phyloP scores from a whole-genome alignment of 1,284 basidiomycete genomes.

The Marasmius fiardii region DNA sequence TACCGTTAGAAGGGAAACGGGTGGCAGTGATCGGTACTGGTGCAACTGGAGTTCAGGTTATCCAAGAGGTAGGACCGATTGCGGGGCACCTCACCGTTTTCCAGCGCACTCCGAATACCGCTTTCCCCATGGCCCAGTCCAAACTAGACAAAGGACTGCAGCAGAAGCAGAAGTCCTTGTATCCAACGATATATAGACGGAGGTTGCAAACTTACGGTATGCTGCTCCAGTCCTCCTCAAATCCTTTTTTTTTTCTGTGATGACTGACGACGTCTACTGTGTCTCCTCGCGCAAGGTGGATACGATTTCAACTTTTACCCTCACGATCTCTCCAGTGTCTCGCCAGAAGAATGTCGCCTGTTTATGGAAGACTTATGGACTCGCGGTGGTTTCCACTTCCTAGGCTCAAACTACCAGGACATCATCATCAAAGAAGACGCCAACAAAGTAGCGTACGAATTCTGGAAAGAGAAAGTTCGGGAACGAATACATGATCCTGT shows the following conservation, averaged over 20 bases:
- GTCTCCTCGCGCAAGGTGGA: conserved; percentile 11
- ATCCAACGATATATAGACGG: conserved; percentile 17
- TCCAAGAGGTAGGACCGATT: conserved; percentile 21
- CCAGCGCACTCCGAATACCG: conserved; percentile 25
- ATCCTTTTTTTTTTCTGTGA: too few relatives aligned
- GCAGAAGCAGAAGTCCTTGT: conserved; percentile 18
- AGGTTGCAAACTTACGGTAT: conserved; percentile 21
- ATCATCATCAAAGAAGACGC: conserved; percentile 4
- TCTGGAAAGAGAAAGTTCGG: conserved; percentile 9
- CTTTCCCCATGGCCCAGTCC: conserved; percentile 21
- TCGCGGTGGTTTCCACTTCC: conserved; percentile 19
- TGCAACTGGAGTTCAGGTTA: conserved; percentile 24
- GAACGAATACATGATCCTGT: conserved; percentile 2
- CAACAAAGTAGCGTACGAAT: conserved; percentile 9
- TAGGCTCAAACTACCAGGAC: conserved; percentile 17
- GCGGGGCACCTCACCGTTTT: conserved; percentile 23
- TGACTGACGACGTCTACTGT: neutral
- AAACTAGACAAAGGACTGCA: conserved; percentile 7
- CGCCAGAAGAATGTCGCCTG: conserved; percentile 19
- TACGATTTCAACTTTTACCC: conserved; percentile 14
- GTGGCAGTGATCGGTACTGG: conserved; percentile 26
- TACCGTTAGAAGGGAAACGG: conserved; percentile 20
- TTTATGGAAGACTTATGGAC: conserved; percentile 20
- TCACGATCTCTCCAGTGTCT: conserved; percentile 12
- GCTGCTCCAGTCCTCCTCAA: neutral